A percentile compares a stretch with the other conserved stretches of the same genome.
These are phyloP conservation scores for Rachicladosporium sp. DNA, from an alignment of 2,329 filamentous ascomycete species.

Conservation along the genomic window DNA sequence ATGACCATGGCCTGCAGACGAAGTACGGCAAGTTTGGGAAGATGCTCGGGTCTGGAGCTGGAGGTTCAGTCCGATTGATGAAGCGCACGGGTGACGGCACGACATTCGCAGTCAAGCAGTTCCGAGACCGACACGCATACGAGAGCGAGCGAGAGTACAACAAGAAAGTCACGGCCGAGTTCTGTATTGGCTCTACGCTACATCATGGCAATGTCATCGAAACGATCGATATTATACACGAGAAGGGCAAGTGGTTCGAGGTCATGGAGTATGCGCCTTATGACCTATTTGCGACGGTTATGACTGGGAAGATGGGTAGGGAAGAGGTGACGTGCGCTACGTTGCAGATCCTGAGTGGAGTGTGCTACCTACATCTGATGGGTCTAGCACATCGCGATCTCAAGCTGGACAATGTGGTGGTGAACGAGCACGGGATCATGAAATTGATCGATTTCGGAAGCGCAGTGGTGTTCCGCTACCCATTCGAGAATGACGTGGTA, in stretches of 20 bases:
- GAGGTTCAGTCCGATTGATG: constrained; percentile 87
- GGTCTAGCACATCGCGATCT: constrained; percentile 88
- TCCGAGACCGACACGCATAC: constrained; percentile 80
- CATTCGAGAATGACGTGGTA: constrained; percentile 82
- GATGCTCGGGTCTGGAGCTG: constrained; percentile 84
- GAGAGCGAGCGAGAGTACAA: constrained; percentile 92
- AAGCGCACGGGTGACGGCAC: constrained; percentile 84
- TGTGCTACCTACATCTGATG: constrained; percentile 89
- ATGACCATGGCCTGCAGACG: constrained; percentile 78
- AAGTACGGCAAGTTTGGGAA: constrained; percentile 96
- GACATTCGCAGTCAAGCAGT: constrained; percentile 96
- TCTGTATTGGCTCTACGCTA: constrained; percentile 91
- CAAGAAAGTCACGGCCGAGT: constrained; percentile 96
- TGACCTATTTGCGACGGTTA: constrained; percentile 94
- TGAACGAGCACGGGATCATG: constrained; percentile 94
- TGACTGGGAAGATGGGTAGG: constrained; percentile 93
- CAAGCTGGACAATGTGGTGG: constrained; percentile 95
- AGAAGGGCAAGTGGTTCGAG: constrained; percentile 90
- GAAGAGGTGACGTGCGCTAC: constrained; percentile 87
- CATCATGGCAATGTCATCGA: constrained; percentile 98
- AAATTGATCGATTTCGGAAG: constrained; percentile 99
- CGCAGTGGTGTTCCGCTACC: constrained; percentile 92
- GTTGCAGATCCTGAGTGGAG: constrained; percentile 85
- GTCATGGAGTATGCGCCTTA: constrained; percentile 98
- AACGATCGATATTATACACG: constrained; percentile 89